phyloP scores from a whole-genome alignment of 2,329 filamentous ascomycete species.

The Huntiella decipiens region DNA sequence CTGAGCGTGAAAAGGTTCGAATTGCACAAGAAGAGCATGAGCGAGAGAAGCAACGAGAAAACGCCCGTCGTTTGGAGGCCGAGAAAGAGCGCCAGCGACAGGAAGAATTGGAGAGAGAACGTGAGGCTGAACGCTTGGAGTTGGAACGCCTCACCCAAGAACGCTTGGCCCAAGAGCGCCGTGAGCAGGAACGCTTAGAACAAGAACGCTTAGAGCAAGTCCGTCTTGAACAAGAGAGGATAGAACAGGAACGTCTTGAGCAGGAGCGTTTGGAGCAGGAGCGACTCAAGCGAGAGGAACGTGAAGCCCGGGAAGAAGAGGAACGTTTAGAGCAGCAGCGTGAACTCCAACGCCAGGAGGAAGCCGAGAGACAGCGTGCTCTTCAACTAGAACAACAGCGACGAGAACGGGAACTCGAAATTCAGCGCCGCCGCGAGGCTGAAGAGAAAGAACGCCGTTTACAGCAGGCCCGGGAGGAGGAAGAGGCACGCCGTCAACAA shows the following conservation, averaged over 20 bases:
- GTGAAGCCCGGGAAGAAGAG: slow-evolving; percentile 12
- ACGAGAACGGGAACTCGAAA: slow-evolving; percentile 1
- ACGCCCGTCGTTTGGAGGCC: slow-evolving; percentile 20
- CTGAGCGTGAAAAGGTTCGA: slow-evolving; percentile 49
- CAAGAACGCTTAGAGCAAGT: neutral
- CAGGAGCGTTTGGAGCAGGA: neutral
- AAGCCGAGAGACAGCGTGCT: slow-evolving; percentile 10
- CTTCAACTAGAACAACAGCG: slow-evolving; percentile 2
- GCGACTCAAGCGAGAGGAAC: slow-evolving; percentile 9
- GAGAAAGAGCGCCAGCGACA: slow-evolving; percentile 12
- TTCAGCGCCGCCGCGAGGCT: neutral
- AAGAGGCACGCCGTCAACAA: neutral
- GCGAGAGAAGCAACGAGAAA: slow-evolving; percentile 24
- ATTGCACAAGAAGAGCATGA: slow-evolving; percentile 40
- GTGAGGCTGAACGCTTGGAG: slow-evolving; percentile 4
- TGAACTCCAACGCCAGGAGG: slow-evolving; percentile 13
- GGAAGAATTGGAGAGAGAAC: slow-evolving; percentile 2
- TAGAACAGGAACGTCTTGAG: neutral
- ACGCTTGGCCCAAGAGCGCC: neutral
- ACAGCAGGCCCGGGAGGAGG: neutral
- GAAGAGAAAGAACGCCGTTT: neutral
- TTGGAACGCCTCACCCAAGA: neutral
- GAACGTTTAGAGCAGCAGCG: neutral
- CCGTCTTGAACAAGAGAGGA: neutral
- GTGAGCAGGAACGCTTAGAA: neutral